Percentiles rank a stretch among this genome's conserved stretches.
phyloP scores from a whole-genome alignment of 345 rosid species.

The Salix udensis region DNA sequence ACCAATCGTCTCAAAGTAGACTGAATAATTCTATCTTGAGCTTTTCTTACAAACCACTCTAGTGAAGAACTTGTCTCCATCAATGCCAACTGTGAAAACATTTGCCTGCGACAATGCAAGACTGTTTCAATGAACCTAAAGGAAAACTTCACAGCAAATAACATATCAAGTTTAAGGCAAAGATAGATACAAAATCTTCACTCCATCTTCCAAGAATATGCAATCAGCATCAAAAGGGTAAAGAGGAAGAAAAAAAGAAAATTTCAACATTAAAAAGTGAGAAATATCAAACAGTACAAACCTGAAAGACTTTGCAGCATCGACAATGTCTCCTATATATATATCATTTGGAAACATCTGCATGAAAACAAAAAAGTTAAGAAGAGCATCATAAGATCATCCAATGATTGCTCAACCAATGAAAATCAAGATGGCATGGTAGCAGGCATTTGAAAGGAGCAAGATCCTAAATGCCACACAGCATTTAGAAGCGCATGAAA shows the following conservation, averaged over 20 bases:
- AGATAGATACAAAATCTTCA: background rate
- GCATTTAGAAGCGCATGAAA: background rate
- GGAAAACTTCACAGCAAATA: background rate
- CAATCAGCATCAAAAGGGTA: background rate
- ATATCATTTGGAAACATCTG: conserved; percentile 88
- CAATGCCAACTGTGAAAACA: conserved; percentile 34
- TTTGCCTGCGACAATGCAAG: conserved; percentile 44
- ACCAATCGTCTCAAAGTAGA: conserved; percentile 54
- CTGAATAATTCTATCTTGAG: conserved; percentile 60
- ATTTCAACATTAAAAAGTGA: background rate
- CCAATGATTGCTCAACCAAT: background rate
- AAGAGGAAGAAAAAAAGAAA: background rate
- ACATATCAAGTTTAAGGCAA: background rate
- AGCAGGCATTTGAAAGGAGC: background rate
- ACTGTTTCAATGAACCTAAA: conserved; percentile 5
- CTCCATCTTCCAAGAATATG: background rate
- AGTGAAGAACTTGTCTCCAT: conserved; percentile 49
- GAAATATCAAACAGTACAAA: conserved; percentile 21
- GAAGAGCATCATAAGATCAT: background rate
- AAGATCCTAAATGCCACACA: background rate
- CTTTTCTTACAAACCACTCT: conserved; percentile 62
- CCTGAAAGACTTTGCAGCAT: conserved; percentile 76
- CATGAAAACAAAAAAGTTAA: conserved; percentile 4
- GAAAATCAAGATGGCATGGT: background rate
- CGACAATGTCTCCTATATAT: conserved; percentile 60